A percentile compares a stretch with the other conserved stretches of the same genome.
phyloP scores from a whole-genome alignment of 2,329 filamentous ascomycete species.

The Phoma sp. region DNA sequence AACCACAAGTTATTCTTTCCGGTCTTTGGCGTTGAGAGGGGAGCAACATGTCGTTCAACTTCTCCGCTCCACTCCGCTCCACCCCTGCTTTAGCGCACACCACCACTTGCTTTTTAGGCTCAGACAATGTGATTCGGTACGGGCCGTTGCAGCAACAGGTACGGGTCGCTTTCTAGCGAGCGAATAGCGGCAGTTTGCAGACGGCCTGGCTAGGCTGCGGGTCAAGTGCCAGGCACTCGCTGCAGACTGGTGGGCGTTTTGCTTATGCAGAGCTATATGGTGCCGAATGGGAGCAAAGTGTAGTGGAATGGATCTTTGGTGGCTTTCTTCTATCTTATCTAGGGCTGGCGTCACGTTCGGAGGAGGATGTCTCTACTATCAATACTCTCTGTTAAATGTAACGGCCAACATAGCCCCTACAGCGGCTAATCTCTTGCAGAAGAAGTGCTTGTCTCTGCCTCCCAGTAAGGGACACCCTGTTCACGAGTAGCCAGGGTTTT shows the following conservation, averaged over 20 bases:
- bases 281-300: background rate
- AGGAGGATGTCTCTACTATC: background rate
- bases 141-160: slow-evolving; percentile 43
- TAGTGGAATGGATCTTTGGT: background rate
- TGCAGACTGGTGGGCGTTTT: slow-evolving; percentile 1
- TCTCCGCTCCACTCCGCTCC: slow-evolving; percentile 34
- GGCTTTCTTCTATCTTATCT: background rate
- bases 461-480: slow-evolving; percentile 2
- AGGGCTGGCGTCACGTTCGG: background rate
- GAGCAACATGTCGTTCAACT: slow-evolving; percentile 21
- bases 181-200: slow-evolving; percentile 34
- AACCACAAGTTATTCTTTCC: background rate
- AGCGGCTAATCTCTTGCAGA: background rate
- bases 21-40: background rate
- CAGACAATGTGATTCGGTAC: slow-evolving; percentile 37
- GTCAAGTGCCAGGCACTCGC: background rate
- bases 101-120: slow-evolving; percentile 36
- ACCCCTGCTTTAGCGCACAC: slow-evolving; percentile 38
- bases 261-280: background rate
- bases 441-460: background rate
- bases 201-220: background rate
- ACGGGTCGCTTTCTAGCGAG: slow-evolving; percentile 35
- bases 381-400: slow-evolving; percentile 27
- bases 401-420: slow-evolving; percentile 26
- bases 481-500: slow-evolving; percentile 13